These are phyloP conservation scores for Dissophora globulifera DNA, from an alignment of 192 early-diverging fungal genomes.

Conservation along the genomic window DNA sequence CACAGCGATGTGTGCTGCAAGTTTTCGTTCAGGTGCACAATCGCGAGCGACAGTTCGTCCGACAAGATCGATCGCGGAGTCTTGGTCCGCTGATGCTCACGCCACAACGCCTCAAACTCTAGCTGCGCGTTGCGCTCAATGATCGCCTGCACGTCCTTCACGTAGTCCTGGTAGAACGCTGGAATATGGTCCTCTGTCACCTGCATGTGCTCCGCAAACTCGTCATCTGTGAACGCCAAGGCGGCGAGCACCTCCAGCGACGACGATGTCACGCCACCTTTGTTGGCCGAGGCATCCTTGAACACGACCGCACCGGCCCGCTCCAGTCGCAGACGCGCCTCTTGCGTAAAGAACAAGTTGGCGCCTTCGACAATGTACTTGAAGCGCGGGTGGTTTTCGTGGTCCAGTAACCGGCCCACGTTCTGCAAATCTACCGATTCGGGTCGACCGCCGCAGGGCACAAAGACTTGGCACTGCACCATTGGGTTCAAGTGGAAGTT, in stretches of 20 bases:
- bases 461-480: constrained; percentile 88
- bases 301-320: constrained; percentile 93
- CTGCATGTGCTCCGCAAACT: constrained; percentile 91
- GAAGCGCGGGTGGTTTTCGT: constrained; percentile 88
- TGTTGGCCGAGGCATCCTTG: constrained; percentile 99
- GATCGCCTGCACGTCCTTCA: constrained; percentile 88
- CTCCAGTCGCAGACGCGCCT: constrained; percentile 95
- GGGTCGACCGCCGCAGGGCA: constrained; percentile 98
- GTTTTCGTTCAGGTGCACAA: constrained; percentile 92
- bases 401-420: constrained; percentile 78
- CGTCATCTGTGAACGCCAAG: constrained; percentile 90
- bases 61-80: constrained; percentile 85
- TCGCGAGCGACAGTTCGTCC: constrained; percentile 90
- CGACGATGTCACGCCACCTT: constrained; percentile 98
- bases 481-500: constrained; percentile 92
- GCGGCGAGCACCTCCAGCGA: constrained; percentile 98
- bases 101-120: constrained; percentile 96
- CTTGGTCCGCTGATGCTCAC: constrained; percentile 83
- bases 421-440: constrained; percentile 96
- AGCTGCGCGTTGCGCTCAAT: constrained; percentile 95
- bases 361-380: constrained; percentile 99
- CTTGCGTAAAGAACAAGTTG: constrained; percentile 99
- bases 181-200: constrained; percentile 82
- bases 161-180: constrained; percentile 92
- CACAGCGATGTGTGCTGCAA: constrained; percentile 91